Conservation (phyloP, 768 basidiomycete genomes). For the Kwoniella botswanensis region DNA sequence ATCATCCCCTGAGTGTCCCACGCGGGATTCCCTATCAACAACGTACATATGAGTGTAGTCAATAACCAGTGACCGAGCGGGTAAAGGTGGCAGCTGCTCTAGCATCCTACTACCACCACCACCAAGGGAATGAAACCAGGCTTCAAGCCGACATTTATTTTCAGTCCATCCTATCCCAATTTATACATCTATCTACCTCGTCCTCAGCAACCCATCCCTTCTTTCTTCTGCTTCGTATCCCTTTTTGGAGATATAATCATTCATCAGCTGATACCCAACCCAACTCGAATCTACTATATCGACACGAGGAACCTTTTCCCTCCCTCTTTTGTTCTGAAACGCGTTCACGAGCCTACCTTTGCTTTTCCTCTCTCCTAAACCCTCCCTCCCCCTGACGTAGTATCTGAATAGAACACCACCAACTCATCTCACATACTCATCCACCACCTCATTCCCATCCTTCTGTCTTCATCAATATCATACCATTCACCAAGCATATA, state of each 20-base stretch:
- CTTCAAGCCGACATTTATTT: background rate
- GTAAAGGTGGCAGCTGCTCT: conserved; percentile 1
- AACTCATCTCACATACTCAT: conserved; percentile 1
- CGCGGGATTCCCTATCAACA: background rate
- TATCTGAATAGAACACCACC: background rate
- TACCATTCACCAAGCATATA: conserved; percentile 1
- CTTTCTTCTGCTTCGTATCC: no score
- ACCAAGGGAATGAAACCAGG: background rate
- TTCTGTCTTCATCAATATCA: background rate
- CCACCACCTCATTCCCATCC: background rate
- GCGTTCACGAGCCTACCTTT: conserved; percentile 19
- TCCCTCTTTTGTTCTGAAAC: conserved; percentile 1
- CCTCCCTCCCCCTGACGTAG: conserved; percentile 8
- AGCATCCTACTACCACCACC: background rate
- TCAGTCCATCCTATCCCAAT: background rate
- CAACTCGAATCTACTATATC: no score
- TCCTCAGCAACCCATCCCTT: background rate
- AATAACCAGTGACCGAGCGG: background rate
- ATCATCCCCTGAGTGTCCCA: background rate
- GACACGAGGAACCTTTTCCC: background rate
- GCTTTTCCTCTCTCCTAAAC: background rate
- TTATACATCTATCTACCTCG: background rate
- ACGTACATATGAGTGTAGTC: background rate
- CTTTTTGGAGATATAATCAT: background rate
- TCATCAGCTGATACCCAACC: background rate